These are phyloP conservation scores for Plasmopara viticola DNA, from an alignment of 352 stramenopile genomes.

Conservation along the genomic window DNA sequence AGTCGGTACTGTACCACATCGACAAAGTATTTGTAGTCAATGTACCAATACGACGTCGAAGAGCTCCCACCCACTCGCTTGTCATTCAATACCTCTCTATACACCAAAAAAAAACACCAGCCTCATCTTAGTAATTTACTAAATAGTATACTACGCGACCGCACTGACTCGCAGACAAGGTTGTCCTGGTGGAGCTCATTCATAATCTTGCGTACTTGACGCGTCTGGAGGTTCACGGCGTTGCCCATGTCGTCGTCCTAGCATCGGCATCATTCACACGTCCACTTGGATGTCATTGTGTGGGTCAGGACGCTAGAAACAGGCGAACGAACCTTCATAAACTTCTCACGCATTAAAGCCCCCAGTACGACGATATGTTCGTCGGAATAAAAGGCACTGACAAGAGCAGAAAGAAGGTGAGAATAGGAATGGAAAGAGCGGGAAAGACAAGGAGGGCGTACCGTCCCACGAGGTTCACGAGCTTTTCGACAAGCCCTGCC, in stretches of 20 bases:
- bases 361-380: slow-evolving; percentile 84
- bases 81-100: slow-evolving; percentile 83
- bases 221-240: slow-evolving; percentile 82
- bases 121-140: slow-evolving; percentile 1
- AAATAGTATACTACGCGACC: slow-evolving; percentile 7
- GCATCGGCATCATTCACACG: not conserved
- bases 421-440: not conserved
- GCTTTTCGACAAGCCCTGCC: slow-evolving; percentile 82
- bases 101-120: not conserved
- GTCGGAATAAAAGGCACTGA: slow-evolving; percentile 83
- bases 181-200: slow-evolving; percentile 83
- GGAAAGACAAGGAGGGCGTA: slow-evolving; percentile 19
- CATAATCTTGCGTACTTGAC: slow-evolving; percentile 86
- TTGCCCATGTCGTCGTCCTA: slow-evolving; percentile 86
- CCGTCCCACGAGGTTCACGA: slow-evolving; percentile 77
- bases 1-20: slow-evolving; percentile 85
- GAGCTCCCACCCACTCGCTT: slow-evolving; percentile 77
- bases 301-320: not conserved
- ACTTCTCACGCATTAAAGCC: slow-evolving; percentile 81
- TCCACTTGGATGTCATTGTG: not conserved
- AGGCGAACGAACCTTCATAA: slow-evolving; percentile 58
- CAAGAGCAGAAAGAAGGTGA: not conserved
- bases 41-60: slow-evolving; percentile 88
- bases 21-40: slow-evolving; percentile 91
- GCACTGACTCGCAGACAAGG: slow-evolving; percentile 75